phyloP scores from a whole-genome alignment of 192 early-diverging fungal genomes.

The Backusella morwellensis region DNA sequence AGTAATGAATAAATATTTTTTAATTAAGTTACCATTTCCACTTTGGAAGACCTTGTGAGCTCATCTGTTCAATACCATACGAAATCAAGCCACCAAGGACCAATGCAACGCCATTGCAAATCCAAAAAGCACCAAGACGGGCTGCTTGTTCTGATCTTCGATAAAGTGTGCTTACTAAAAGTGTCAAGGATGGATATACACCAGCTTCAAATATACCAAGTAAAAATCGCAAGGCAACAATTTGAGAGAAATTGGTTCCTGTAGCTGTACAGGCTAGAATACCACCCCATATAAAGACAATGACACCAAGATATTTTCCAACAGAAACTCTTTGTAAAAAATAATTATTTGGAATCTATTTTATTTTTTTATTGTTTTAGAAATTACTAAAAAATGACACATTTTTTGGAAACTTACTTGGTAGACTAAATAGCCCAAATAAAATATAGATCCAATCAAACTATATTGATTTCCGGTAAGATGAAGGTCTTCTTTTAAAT shows the following conservation, averaged over 20 bases:
- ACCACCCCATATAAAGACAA: constrained; percentile 26
- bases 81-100: constrained; percentile 22
- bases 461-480: constrained; percentile 23
- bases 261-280: constrained; percentile 17
- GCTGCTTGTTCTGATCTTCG: constrained; percentile 23
- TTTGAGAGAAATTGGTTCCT: constrained; percentile 24
- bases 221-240: constrained; percentile 27
- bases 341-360: constrained; percentile 31
- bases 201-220: constrained; percentile 33
- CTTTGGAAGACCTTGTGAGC: neutral
- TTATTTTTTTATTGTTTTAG: neutral
- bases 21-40: constrained; percentile 29
- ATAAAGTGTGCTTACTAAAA: constrained; percentile 29
- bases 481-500: constrained; percentile 18
- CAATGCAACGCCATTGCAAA: constrained; percentile 23
- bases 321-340: constrained; percentile 27
- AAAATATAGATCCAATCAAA: constrained; percentile 31
- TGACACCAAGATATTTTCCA: constrained; percentile 15
- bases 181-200: constrained; percentile 24
- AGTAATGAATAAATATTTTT: neutral
- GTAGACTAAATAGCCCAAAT: constrained; percentile 25
- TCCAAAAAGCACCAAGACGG: constrained; percentile 28
- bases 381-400: neutral
- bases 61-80: constrained; percentile 32
- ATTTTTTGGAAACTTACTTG: constrained; percentile 12